phyloP scores from a whole-genome alignment of 805 yeast genomes.

The Yamadazyma akitaensis region DNA sequence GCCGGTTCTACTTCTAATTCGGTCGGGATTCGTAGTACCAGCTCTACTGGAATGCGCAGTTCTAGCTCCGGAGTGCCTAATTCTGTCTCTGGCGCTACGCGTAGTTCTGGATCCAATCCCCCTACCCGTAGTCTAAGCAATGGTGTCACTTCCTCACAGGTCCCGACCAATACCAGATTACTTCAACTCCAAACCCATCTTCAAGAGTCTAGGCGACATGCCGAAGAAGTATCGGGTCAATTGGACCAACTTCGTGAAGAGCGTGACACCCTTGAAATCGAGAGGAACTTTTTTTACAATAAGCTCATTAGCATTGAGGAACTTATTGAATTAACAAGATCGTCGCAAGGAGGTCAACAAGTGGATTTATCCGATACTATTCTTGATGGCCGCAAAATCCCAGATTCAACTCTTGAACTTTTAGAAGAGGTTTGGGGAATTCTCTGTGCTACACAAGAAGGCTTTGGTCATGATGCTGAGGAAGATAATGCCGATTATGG shows the following conservation, averaged over 20 bases:
- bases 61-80: background rate
- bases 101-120: background rate
- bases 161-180: slow-evolving; percentile 6
- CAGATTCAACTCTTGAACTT: slow-evolving; percentile 18
- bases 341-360: slow-evolving; percentile 16
- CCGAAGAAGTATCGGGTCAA: slow-evolving; percentile 46
- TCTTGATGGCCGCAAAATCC: background rate
- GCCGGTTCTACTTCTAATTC: background rate
- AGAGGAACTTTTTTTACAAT: slow-evolving; percentile 86
- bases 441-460: slow-evolving; percentile 78
- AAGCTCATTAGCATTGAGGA: slow-evolving; percentile 88
- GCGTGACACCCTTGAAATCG: slow-evolving; percentile 68
- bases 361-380: background rate
- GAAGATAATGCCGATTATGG: slow-evolving; percentile 7
- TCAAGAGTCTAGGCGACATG: slow-evolving; percentile 39
- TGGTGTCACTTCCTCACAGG: background rate
- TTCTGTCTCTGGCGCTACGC: background rate
- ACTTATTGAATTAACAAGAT: slow-evolving; percentile 54
- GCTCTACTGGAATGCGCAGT: background rate
- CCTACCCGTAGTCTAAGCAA: background rate
- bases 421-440: slow-evolving; percentile 65
- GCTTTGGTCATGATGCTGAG: slow-evolving; percentile 52
- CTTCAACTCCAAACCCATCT: slow-evolving; percentile 22
- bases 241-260: slow-evolving; percentile 54
- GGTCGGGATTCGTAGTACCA: background rate